Evolutionary conservation across 768 basidiomycete species (phyloP).

Genomic region (Trichaptum fuscoviolaceum): DNA sequence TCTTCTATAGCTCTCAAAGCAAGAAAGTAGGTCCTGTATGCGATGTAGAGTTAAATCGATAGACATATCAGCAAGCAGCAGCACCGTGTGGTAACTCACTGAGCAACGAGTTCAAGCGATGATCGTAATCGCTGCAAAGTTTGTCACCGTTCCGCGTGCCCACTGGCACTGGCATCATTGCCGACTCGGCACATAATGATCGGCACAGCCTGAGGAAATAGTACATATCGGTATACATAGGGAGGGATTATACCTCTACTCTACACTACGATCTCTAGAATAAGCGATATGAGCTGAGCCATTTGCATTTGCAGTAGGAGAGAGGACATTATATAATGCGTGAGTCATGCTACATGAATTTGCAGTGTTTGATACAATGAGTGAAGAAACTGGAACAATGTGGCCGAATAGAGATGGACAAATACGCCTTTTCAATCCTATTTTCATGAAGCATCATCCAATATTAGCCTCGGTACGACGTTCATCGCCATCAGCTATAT

Average conservation of each 20-base stretch:
- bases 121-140: too few relatives aligned
- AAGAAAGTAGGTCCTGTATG: constrained; percentile 43
- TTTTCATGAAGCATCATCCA: constrained; percentile 63
- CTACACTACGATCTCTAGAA: background rate
- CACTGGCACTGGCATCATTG: too few relatives aligned
- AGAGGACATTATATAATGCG: background rate
- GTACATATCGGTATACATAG: too few relatives aligned
- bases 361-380: background rate
- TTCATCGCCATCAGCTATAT: constrained; percentile 94
- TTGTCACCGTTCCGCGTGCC: too few relatives aligned
- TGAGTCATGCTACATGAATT: background rate
- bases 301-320: background rate
- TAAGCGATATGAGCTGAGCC: background rate
- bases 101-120: too few relatives aligned
- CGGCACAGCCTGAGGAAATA: too few relatives aligned
- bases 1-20: constrained; percentile 58
- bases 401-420: background rate
- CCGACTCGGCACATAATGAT: too few relatives aligned
- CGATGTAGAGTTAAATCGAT: constrained; percentile 67
- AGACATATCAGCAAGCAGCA: constrained; percentile 36
- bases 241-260: too few relatives aligned
- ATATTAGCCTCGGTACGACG: constrained; percentile 80
- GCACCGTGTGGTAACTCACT: too few relatives aligned
- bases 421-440: background rate
- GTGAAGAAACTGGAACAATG: background rate